These are phyloP conservation scores for Groenewaldozyma auringiensis DNA, from an alignment of 1,139 yeast genomes.

Conservation along the genomic window DNA sequence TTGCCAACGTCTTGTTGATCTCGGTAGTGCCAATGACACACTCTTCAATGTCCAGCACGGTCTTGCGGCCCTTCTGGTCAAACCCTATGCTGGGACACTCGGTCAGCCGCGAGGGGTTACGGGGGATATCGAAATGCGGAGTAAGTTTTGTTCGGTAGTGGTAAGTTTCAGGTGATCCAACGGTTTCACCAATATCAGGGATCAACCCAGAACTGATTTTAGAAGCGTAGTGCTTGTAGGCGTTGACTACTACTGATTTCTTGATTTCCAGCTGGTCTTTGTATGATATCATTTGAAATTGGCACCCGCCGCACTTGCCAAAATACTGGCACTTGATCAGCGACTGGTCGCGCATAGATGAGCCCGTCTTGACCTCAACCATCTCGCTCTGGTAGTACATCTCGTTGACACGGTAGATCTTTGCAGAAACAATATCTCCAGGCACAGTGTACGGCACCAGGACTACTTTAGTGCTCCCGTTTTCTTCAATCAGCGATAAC, in stretches of 20 bases:
- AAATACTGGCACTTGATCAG: conserved; percentile 65
- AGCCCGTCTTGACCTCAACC: conserved; percentile 41
- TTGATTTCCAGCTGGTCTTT: conserved; percentile 65
- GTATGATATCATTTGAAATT: conserved; percentile 74
- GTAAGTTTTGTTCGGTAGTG: conserved; percentile 86
- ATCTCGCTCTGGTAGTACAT: conserved; percentile 70
- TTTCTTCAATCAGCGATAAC: conserved; percentile 25
- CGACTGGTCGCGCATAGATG: conserved; percentile 47
- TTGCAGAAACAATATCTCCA: conserved; percentile 67
- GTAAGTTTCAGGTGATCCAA: conserved; percentile 70
- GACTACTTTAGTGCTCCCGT: conserved; percentile 28
- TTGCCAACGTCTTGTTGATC: conserved; percentile 64
- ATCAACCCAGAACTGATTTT: conserved; percentile 37
- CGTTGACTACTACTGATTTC: conserved; percentile 66
- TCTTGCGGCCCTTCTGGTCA: conserved; percentile 72
- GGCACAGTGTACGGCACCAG: conserved; percentile 83
- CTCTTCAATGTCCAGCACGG: conserved; percentile 84
- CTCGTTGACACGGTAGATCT: conserved; percentile 73
- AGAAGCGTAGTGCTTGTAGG: conserved; percentile 68
- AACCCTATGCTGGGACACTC: conserved; percentile 74
- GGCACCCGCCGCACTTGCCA: conserved; percentile 85
- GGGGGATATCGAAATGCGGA: conserved; percentile 80
- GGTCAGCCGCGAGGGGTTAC: conserved; percentile 40
- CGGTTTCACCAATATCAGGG: conserved; percentile 59
- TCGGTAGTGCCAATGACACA: conserved; percentile 82